Evolutionary conservation across 495 filamentous ascomycete species (phyloP).

Genomic region (Neurospora terricola): DNA sequence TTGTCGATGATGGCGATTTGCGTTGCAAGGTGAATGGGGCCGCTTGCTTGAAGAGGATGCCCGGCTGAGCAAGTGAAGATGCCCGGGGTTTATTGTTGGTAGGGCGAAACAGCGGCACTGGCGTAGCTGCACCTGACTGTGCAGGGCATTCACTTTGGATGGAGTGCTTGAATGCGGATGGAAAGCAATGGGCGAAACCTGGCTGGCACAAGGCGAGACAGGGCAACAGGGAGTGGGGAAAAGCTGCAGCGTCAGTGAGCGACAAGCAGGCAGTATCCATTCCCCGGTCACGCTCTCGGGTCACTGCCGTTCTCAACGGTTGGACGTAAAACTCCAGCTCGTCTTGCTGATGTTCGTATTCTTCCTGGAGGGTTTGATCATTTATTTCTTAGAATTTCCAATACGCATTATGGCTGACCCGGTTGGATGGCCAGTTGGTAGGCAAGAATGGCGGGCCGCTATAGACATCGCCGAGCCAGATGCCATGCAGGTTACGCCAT

Average conservation of each 20-base stretch:
- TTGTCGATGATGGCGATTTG: background rate
- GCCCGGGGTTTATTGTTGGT: background rate
- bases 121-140: background rate
- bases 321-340: background rate
- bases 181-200: conserved; percentile 6
- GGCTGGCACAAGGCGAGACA: conserved; percentile 4
- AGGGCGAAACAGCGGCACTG: background rate
- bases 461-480: background rate
- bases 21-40: background rate
- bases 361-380: background rate
- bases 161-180: background rate
- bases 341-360: background rate
- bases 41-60: background rate
- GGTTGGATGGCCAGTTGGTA: background rate
- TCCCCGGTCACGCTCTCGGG: background rate
- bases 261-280: conserved; percentile 3
- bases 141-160: background rate
- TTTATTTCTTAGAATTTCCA: background rate
- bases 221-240: conserved; percentile 1
- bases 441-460: background rate
- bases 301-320: background rate
- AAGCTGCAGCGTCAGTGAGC: background rate
- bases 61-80: background rate
- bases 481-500: background rate
- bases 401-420: background rate